These are phyloP conservation scores for Spathaspora sp. DNA, from an alignment of 805 yeast genomes.

Conservation along the genomic window DNA sequence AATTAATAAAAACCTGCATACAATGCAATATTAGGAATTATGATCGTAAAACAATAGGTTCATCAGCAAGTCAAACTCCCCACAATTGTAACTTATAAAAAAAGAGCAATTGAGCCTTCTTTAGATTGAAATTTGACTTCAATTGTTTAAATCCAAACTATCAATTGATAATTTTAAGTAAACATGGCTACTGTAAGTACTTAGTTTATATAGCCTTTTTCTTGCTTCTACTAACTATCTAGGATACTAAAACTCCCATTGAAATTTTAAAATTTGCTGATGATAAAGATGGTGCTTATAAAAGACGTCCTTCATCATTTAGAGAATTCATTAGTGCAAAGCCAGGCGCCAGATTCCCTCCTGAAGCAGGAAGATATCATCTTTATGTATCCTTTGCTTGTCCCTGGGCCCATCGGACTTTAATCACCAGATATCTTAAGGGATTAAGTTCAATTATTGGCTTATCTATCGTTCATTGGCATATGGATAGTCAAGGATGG, in stretches of 20 bases:
- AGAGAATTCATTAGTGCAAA: slow-evolving; percentile 58
- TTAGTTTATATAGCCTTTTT: not conserved
- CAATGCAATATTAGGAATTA: not conserved
- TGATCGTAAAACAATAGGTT: not conserved
- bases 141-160: not conserved
- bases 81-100: not conserved
- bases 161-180: not conserved
- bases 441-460: slow-evolving; percentile 59
- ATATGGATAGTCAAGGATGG: slow-evolving; percentile 88
- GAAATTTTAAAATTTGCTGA: slow-evolving; percentile 48
- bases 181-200: slow-evolving; percentile 3
- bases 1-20: not conserved
- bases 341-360: slow-evolving; percentile 60
- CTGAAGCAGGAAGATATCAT: slow-evolving; percentile 82
- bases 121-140: not conserved
- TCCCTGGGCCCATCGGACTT: slow-evolving; percentile 93
- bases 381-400: slow-evolving; percentile 85
- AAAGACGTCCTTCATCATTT: slow-evolving; percentile 40
- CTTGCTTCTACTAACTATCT: not conserved
- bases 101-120: not conserved
- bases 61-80: not conserved
- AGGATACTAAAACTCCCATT: slow-evolving; percentile 12
- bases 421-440: slow-evolving; percentile 69
- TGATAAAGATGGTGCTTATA: slow-evolving; percentile 16
- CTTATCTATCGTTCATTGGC: slow-evolving; percentile 86